A percentile compares a stretch with the other conserved stretches of the same genome.
Conservation (phyloP, 768 basidiomycete genomes). For the Suillus americanus region DNA sequence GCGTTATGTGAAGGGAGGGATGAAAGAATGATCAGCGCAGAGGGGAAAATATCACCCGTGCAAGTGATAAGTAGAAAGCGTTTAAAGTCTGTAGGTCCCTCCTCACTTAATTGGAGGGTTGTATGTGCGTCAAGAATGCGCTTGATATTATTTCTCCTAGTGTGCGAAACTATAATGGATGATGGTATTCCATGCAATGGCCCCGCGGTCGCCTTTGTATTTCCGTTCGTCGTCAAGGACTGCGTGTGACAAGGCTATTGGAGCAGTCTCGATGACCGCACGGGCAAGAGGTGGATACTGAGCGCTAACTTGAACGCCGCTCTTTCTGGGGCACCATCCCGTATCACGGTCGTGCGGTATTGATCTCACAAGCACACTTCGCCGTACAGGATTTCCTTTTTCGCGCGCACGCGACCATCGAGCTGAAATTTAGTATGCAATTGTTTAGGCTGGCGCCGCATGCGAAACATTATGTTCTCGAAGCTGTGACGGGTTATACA, state of each 20-base stretch:
- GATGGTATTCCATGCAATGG: conserved; percentile 53
- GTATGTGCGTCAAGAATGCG: conserved; percentile 33
- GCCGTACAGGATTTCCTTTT: too few relatives aligned
- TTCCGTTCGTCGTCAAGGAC: conserved; percentile 46
- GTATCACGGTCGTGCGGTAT: too few relatives aligned
- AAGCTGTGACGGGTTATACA: too few relatives aligned
- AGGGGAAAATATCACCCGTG: neutral
- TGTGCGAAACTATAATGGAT: conserved; percentile 47
- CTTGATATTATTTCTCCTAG: conserved; percentile 37
- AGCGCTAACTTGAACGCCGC: neutral
- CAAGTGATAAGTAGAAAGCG: neutral
- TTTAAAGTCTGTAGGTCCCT: neutral
- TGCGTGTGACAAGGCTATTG: conserved; percentile 48
- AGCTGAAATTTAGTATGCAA: too few relatives aligned
- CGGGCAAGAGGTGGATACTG: neutral
- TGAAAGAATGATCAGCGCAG: conserved; percentile 21
- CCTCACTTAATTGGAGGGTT: conserved; percentile 15
- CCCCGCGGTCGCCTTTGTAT: conserved; percentile 41
- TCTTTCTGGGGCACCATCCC: neutral
- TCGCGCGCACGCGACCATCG: too few relatives aligned
- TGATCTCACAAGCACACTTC: too few relatives aligned
- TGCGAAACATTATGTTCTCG: too few relatives aligned
- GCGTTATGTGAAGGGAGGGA: conserved; percentile 23
- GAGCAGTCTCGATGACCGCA: conserved; percentile 59
- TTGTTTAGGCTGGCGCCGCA: too few relatives aligned